Percentiles rank a stretch among this genome's conserved stretches.
phyloP scores from a whole-genome alignment of 78 protist species.

The Parvularia atlantis region DNA sequence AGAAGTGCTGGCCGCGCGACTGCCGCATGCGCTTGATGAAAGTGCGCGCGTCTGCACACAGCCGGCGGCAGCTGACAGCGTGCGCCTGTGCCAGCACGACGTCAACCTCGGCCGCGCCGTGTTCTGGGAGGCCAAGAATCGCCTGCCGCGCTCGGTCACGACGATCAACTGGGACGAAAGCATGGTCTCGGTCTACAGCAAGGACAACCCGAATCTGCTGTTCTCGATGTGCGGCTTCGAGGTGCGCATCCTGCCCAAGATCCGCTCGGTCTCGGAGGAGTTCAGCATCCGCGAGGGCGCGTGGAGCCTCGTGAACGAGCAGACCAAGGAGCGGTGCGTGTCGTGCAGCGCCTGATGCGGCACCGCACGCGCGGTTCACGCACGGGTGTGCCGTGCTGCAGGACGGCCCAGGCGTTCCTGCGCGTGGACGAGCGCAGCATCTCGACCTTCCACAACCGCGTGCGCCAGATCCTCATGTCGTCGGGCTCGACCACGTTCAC shows the following conservation, averaged over 20 bases:
- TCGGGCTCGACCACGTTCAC: slow-evolving; percentile 98
- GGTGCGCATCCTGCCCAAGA: slow-evolving; percentile 90
- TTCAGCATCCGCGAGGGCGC: slow-evolving; percentile 81
- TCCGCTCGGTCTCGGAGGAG: slow-evolving; percentile 61
- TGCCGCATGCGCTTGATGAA: slow-evolving; percentile 97
- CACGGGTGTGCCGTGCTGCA: too few relatives aligned
- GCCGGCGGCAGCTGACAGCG: too few relatives aligned
- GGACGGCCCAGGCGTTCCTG: slow-evolving; percentile 94
- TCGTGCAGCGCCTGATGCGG: too few relatives aligned
- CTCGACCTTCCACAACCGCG: slow-evolving; percentile 84
- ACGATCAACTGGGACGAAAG: slow-evolving; percentile 85
- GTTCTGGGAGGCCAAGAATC: slow-evolving; percentile 92
- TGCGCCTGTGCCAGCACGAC: slow-evolving; percentile 89
- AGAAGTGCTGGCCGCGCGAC: slow-evolving; percentile 99
- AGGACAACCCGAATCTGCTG: slow-evolving; percentile 97
- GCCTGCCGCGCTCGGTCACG: slow-evolving; percentile 90
- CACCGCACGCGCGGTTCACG: too few relatives aligned
- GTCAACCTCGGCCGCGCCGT: slow-evolving; percentile 98
- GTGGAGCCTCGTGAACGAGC: slow-evolving; percentile 93
- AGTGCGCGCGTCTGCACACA: slow-evolving; percentile 94
- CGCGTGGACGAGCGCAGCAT: slow-evolving; percentile 81
- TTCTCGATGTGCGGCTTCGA: slow-evolving; percentile 97
- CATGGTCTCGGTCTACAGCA: slow-evolving; percentile 88
- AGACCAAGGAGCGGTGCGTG: slow-evolving; percentile 64
- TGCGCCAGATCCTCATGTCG: slow-evolving; percentile 93